These are phyloP conservation scores for Kazachstania viticola DNA, from an alignment of 805 yeast genomes.

Conservation along the genomic window DNA sequence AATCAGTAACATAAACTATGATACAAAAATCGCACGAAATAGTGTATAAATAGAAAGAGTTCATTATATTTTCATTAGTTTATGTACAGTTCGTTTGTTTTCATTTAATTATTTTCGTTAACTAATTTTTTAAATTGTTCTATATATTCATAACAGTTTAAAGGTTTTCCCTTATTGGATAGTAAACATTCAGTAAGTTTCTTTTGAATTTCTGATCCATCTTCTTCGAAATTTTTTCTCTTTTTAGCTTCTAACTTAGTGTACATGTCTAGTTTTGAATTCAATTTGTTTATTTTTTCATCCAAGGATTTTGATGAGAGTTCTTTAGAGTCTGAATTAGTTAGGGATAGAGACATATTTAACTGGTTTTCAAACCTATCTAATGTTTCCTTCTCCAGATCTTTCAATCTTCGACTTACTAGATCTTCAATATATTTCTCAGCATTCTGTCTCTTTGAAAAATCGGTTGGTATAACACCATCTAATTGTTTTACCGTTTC, in stretches of 20 bases:
- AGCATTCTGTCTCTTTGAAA: slow-evolving; percentile 56
- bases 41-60: too few relatives aligned
- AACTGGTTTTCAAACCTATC: slow-evolving; percentile 41
- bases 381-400: slow-evolving; percentile 42
- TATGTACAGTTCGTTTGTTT: too few relatives aligned
- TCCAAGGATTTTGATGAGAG: slow-evolving; percentile 25
- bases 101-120: too few relatives aligned
- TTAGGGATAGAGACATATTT: slow-evolving; percentile 28
- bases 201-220: slow-evolving; percentile 32
- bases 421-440: slow-evolving; percentile 56
- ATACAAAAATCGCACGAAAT: too few relatives aligned
- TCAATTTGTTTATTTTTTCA: slow-evolving; percentile 33
- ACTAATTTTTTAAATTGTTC: slow-evolving; percentile 54
- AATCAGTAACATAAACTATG: too few relatives aligned
- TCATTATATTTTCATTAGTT: too few relatives aligned
- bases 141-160: slow-evolving; percentile 78
- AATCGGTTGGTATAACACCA: slow-evolving; percentile 52
- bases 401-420: slow-evolving; percentile 44
- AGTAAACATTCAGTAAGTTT: slow-evolving; percentile 47
- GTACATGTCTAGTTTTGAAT: slow-evolving; percentile 28
- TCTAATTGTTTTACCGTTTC: slow-evolving; percentile 60
- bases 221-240: slow-evolving; percentile 10
- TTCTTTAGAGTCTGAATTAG: slow-evolving; percentile 19
- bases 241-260: slow-evolving; percentile 22
- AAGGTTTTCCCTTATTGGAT: slow-evolving; percentile 49